Base-by-base conservation (phyloP, 1,139 yeast genomes). In the Keqinozyma sinolaborantium region DNA sequence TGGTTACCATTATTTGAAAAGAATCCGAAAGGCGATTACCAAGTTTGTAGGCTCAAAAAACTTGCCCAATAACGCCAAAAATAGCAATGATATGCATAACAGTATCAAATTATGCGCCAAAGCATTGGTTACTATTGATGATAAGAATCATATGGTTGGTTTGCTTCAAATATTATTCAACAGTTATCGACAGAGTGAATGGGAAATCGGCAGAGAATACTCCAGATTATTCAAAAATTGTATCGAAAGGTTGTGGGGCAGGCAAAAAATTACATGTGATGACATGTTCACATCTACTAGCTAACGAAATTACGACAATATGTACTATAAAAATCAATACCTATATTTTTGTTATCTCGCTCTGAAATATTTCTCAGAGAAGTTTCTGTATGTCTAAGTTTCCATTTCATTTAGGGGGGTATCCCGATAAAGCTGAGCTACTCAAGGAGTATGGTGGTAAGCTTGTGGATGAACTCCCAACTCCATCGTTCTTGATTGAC, bases 171-270 rank as follows among this genome's bases (percentile, higher is more conserved):
- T 71, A 37, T 60, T 76, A 31, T 58, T 66, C n/a, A 51, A 53
- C 23, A 48, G 60, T 30, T 60, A 66, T 42, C 43, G 52, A 35
- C 53, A 53, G 26, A 61, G 77, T 39, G 66, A 69, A 36, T 78
- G 80, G 77, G 76, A 75, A 30, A 59, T 77, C 29, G 78, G 77
- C 4, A 56, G 61, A 30, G 84, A 79, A 44, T 66, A 73, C 39
- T 66, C 79, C 2, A 66, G 66, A 34, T 52, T 79, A 37, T 56
- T 77, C 25, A 50, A 59, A 34, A 74, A 76, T 43, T 77, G 82
- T 50, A 63, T 67, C 9, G 70, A 66, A 33, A 57, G 83, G 41
- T 61, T 74, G 35, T 53, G 70, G 30, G 83, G 83, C 1, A 56
- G 64, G 31, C 43, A 52, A 14, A 60, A 61, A 23, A 57, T 65